These are phyloP conservation scores for Coniochaeta sp. DNA, from an alignment of 2,329 filamentous ascomycete genomes.

Conservation along the genomic window DNA sequence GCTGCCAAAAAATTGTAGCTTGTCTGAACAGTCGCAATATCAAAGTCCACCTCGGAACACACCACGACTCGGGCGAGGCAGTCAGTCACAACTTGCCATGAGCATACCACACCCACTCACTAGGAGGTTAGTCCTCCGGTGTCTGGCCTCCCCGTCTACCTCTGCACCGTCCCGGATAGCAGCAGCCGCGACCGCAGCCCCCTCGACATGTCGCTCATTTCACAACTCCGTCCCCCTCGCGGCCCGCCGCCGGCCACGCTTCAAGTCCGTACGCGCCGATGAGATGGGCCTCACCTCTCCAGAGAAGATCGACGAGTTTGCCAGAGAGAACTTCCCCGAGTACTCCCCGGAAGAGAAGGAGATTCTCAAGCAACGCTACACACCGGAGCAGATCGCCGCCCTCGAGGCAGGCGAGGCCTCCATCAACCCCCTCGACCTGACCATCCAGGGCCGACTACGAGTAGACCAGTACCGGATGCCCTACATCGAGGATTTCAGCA, in stretches of 20 bases:
- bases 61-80: neutral
- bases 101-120: slow-evolving; percentile 45
- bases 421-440: slow-evolving; percentile 67
- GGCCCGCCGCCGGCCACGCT: slow-evolving; percentile 39
- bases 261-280: slow-evolving; percentile 44
- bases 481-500: slow-evolving; percentile 79
- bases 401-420: slow-evolving; percentile 74
- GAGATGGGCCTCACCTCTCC: slow-evolving; percentile 43
- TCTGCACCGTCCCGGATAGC: slow-evolving; percentile 25
- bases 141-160: slow-evolving; percentile 29
- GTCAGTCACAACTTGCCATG: slow-evolving; percentile 26
- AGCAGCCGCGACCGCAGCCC: slow-evolving; percentile 14
- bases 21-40: neutral
- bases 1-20: slow-evolving; percentile 4
- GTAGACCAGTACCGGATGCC: slow-evolving; percentile 64
- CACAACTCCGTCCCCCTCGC: slow-evolving; percentile 43
- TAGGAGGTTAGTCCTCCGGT: slow-evolving; percentile 45
- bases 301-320: slow-evolving; percentile 35
- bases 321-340: slow-evolving; percentile 45
- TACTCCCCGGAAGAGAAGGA: slow-evolving; percentile 63
- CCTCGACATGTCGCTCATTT: slow-evolving; percentile 34
- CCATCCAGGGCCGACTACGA: slow-evolving; percentile 64
- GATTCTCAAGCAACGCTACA: slow-evolving; percentile 61
- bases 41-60: neutral
- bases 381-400: slow-evolving; percentile 71